A percentile compares a stretch with the other conserved stretches of the same genome.
Conservation (phyloP, 768 basidiomycete genomes). For the Tylopilus balloui region DNA sequence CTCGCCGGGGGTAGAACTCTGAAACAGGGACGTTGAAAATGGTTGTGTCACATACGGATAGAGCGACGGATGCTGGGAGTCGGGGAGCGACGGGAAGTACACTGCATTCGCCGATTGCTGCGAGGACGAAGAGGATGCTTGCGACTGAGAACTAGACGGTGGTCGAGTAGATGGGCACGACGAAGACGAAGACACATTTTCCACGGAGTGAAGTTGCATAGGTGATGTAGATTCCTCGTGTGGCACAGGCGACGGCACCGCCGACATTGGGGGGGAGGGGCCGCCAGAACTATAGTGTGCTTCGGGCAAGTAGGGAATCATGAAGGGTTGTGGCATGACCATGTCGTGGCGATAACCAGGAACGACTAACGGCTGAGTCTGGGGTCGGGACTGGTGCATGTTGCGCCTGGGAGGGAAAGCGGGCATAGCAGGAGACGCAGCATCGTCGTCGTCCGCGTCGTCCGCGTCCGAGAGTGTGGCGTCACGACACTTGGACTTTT, state of each 20-base stretch:
- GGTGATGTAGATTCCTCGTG: conserved; percentile 8
- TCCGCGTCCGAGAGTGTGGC: conserved; percentile 10
- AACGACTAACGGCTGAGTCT: background rate
- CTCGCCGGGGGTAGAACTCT: background rate
- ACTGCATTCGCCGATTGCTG: conserved; percentile 4
- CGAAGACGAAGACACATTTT: conserved; percentile 10
- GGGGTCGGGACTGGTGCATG: background rate
- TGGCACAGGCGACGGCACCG: conserved; percentile 44
- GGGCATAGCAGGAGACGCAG: background rate
- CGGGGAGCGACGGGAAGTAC: conserved; percentile 4
- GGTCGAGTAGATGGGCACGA: conserved; percentile 7
- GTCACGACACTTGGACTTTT: conserved; percentile 19
- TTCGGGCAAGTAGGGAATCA: conserved; percentile 27
- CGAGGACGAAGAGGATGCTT: conserved; percentile 17
- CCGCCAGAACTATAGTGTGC: conserved; percentile 33
- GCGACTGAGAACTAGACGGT: conserved; percentile 11
- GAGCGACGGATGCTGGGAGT: conserved; percentile 13
- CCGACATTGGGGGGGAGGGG: conserved; percentile 52
- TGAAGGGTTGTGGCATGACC: conserved; percentile 17
- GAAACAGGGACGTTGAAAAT: conserved; percentile 1
- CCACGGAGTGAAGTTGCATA: conserved; percentile 1
- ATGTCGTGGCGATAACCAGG: background rate
- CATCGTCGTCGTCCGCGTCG: background rate
- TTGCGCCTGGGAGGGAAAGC: background rate
- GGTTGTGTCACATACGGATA: conserved; percentile 8